Conservation (phyloP, 306 rosid species). For the Cucurbita argyrosperma region DNA sequence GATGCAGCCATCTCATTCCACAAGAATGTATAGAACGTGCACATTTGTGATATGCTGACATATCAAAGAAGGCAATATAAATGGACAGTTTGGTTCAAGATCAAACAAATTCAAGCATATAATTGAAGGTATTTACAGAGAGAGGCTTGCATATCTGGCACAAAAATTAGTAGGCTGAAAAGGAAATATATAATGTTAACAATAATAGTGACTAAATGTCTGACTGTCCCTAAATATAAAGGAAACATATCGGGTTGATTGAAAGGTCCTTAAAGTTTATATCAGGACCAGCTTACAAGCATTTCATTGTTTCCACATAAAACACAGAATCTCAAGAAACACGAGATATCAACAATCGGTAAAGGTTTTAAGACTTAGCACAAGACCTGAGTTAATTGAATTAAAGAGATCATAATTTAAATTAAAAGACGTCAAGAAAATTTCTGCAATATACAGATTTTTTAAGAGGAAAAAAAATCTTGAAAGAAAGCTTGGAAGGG, state of each 20-base stretch:
- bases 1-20: slow-evolving; percentile 69
- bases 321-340: neutral
- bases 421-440: neutral
- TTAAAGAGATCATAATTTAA: neutral
- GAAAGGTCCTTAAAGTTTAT: neutral
- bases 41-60: slow-evolving; percentile 64
- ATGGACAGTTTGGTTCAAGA: neutral
- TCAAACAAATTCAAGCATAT: neutral
- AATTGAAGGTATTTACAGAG: neutral
- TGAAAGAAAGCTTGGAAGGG: neutral
- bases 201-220: neutral
- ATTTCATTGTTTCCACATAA: neutral
- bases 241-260: neutral
- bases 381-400: neutral
- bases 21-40: slow-evolving; percentile 53
- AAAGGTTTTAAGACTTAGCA: neutral
- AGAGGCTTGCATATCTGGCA: neutral
- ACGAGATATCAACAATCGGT: neutral
- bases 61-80: slow-evolving; percentile 4
- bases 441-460: neutral
- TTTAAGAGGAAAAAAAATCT: neutral
- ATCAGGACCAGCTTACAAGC: neutral
- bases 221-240: neutral
- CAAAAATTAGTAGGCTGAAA: neutral
- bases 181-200: neutral